These are phyloP conservation scores for Dalechampia spathulata DNA, from an alignment of 441 rosid genomes.

Conservation along the genomic window DNA sequence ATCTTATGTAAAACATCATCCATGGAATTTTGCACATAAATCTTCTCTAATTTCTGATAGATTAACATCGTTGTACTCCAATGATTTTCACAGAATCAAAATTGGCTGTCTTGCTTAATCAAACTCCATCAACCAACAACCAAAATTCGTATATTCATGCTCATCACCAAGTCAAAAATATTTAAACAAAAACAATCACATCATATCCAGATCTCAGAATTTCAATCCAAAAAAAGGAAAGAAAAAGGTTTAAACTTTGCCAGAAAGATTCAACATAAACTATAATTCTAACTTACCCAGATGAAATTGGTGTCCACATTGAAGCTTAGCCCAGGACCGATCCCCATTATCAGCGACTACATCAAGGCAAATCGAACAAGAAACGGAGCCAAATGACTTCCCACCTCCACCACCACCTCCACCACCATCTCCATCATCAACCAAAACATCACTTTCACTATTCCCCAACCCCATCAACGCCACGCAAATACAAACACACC, in stretches of 20 bases:
- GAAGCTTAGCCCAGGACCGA: conserved; percentile 98
- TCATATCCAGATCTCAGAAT: conserved; percentile 43
- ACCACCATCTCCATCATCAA: conserved; percentile 47
- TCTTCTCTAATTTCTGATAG: too few relatives aligned
- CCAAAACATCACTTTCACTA: conserved; percentile 44
- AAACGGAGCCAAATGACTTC: conserved; percentile 46
- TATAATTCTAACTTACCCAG: conserved; percentile 41
- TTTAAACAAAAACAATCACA: too few relatives aligned
- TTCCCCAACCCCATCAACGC: conserved; percentile 73
- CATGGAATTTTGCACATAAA: neutral
- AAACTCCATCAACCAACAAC: neutral
- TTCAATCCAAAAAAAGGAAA: conserved; percentile 7
- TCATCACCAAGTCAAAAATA: neutral
- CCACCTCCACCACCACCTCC: conserved; percentile 35
- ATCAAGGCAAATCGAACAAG: conserved; percentile 97
- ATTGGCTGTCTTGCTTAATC: too few relatives aligned
- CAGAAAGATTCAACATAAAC: conserved; percentile 1
- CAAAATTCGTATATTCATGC: neutral
- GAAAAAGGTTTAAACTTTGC: too few relatives aligned
- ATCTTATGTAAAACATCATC: neutral
- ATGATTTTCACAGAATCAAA: too few relatives aligned
- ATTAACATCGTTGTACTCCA: too few relatives aligned
- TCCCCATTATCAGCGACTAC: conserved; percentile 63
- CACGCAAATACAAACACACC: conserved; percentile 26
- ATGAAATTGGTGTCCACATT: conserved; percentile 92